These are phyloP conservation scores for Aspergillus viridinutans DNA, from an alignment of 2,329 filamentous ascomycete genomes.

Conservation along the genomic window DNA sequence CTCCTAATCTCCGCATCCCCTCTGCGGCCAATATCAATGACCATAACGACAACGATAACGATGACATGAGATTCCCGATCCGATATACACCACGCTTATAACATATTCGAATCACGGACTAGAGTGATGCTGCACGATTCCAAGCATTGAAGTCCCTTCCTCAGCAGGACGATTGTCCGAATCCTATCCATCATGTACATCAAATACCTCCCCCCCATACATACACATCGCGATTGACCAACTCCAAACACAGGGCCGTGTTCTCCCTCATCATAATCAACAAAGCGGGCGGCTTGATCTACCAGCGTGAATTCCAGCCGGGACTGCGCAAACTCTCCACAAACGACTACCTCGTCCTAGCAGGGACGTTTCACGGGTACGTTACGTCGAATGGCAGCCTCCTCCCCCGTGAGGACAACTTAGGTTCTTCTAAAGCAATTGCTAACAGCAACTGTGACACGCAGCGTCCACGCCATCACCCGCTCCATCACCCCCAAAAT, in stretches of 20 bases:
- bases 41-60: neutral
- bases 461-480: conserved; percentile 62
- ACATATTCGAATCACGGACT: neutral
- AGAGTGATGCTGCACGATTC: neutral
- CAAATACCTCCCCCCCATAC: conserved; percentile 3
- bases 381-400: conserved; percentile 13
- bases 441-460: neutral
- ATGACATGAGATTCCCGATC: neutral
- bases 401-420: too few relatives aligned
- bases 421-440: neutral
- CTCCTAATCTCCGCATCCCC: neutral
- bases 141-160: neutral
- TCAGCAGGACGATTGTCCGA: neutral
- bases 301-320: conserved; percentile 89
- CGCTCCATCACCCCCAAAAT: conserved; percentile 48
- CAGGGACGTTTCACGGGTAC: conserved; percentile 94
- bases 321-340: conserved; percentile 82
- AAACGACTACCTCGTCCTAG: conserved; percentile 95
- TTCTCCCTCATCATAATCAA: conserved; percentile 97
- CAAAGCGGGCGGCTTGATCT: conserved; percentile 94
- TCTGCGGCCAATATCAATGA: neutral
- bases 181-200: conserved; percentile 18
- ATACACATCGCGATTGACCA: conserved; percentile 2
- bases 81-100: neutral
- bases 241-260: conserved; percentile 64